Evolutionary conservation across 2,329 filamentous ascomycete species (phyloP).

Genomic region (Trichoderma koningiopsis): DNA sequence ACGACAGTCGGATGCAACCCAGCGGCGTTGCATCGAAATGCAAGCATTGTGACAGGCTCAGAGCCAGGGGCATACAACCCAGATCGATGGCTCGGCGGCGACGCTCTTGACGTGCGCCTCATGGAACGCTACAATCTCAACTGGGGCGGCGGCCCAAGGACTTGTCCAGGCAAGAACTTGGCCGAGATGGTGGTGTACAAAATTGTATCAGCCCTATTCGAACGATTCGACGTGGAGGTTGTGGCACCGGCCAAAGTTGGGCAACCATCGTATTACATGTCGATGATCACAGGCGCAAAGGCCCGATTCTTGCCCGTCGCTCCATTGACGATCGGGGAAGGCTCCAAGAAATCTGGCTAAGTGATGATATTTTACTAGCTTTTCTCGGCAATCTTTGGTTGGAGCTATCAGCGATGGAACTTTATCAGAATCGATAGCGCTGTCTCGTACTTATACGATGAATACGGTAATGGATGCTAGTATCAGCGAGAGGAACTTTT

Average conservation of each 20-base stretch:
- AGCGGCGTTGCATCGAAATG: slow-evolving; percentile 52
- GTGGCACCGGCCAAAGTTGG: slow-evolving; percentile 43
- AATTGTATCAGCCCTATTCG: slow-evolving; percentile 45
- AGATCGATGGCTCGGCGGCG: slow-evolving; percentile 49
- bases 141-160: slow-evolving; percentile 55
- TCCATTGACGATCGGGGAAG: not conserved
- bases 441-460: not conserved
- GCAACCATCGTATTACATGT: slow-evolving; percentile 53
- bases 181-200: slow-evolving; percentile 55
- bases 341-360: not conserved
- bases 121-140: slow-evolving; percentile 54
- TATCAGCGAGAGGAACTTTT: not conserved
- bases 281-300: slow-evolving; percentile 52
- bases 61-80: slow-evolving; percentile 50
- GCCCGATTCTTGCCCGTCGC: slow-evolving; percentile 40
- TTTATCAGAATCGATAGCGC: not conserved
- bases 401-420: not conserved
- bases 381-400: not conserved
- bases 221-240: slow-evolving; percentile 49
- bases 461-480: no score
- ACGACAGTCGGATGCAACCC: slow-evolving; percentile 56
- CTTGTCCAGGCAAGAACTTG: slow-evolving; percentile 54
- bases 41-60: slow-evolving; percentile 49
- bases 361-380: not conserved
- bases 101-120: slow-evolving; percentile 32